These are phyloP conservation scores for Coemansia aciculifera DNA, from an alignment of 192 early-diverging fungal genomes.

Conservation along the genomic window DNA sequence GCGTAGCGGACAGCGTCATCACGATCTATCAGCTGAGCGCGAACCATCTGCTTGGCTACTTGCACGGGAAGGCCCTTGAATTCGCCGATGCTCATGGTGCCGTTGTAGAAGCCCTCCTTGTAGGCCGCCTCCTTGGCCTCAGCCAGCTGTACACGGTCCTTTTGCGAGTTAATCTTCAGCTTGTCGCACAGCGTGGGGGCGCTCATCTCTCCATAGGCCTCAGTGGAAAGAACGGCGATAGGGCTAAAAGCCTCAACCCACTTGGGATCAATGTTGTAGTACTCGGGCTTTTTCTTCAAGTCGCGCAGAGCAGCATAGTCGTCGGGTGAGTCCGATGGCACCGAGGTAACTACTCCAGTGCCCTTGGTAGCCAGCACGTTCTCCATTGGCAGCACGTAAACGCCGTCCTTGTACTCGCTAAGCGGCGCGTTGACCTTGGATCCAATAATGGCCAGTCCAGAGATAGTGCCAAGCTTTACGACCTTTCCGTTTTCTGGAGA, in stretches of 20 bases:
- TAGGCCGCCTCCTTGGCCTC: conserved; percentile 93
- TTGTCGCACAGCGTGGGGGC: conserved; percentile 84
- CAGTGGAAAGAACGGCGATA: conserved; percentile 83
- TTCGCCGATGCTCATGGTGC: conserved; percentile 82
- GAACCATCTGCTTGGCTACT: conserved; percentile 87
- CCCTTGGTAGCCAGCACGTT: conserved; percentile 94
- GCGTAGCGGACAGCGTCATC: conserved; percentile 84
- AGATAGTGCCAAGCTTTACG: conserved; percentile 70
- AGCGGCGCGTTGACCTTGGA: conserved; percentile 89
- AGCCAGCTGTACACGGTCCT: conserved; percentile 90
- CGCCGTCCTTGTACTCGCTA: conserved; percentile 65
- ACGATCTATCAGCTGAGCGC: conserved; percentile 68
- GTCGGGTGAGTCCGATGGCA: conserved; percentile 98
- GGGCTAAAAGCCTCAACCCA: conserved; percentile 88
- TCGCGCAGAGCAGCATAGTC: conserved; percentile 92
- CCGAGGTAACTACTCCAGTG: conserved; percentile 98
- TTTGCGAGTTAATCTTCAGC: conserved; percentile 95
- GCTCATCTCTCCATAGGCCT: conserved; percentile 80
- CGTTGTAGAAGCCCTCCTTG: conserved; percentile 98
- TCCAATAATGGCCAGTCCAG: conserved; percentile 81
- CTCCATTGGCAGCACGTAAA: conserved; percentile 98
- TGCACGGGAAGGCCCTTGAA: conserved; percentile 81
- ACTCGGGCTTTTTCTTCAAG: conserved; percentile 90
- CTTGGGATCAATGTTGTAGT: conserved; percentile 83
- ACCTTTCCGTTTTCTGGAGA: conserved; percentile 70